These are phyloP conservation scores for Vitis hybrid DNA, from an alignment of 177 flowering plant species.

Conservation along the genomic window DNA sequence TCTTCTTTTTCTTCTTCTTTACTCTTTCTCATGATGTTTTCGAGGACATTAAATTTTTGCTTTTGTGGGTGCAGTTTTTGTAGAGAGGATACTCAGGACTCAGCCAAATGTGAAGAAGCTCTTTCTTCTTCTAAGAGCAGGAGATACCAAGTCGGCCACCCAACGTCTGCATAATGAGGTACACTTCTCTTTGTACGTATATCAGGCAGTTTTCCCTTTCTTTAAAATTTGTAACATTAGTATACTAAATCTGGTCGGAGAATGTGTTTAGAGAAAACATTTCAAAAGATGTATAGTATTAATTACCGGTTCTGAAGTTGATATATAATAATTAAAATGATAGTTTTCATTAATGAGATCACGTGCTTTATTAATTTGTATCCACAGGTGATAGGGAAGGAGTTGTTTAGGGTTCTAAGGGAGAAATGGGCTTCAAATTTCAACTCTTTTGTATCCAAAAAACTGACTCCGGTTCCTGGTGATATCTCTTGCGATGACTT, in stretches of 20 bases:
- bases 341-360: background rate
- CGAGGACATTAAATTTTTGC: no score
- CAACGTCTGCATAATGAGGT: conserved; percentile 51
- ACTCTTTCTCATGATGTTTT: background rate
- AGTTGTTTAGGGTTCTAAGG: conserved; percentile 42
- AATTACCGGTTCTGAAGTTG: no score
- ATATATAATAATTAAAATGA: no score
- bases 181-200: background rate
- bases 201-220: no score
- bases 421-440: conserved; percentile 36
- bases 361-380: background rate
- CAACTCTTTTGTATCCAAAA: conserved; percentile 32
- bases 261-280: no score
- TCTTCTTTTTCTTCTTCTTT: background rate
- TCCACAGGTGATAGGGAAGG: conserved; percentile 41
- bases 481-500: conserved; percentile 42
- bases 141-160: conserved; percentile 35
- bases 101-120: conserved; percentile 63
- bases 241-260: no score
- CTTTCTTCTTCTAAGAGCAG: conserved; percentile 57
- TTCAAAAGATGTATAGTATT: no score
- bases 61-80: conserved; percentile 40
- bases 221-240: no score
- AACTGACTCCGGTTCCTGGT: conserved; percentile 37
- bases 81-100: conserved; percentile 55